A percentile compares a stretch with the other conserved stretches of the same genome.
phyloP scores from a whole-genome alignment of 2,329 filamentous ascomycete species.

The Fusarium tanahbumbuense region DNA sequence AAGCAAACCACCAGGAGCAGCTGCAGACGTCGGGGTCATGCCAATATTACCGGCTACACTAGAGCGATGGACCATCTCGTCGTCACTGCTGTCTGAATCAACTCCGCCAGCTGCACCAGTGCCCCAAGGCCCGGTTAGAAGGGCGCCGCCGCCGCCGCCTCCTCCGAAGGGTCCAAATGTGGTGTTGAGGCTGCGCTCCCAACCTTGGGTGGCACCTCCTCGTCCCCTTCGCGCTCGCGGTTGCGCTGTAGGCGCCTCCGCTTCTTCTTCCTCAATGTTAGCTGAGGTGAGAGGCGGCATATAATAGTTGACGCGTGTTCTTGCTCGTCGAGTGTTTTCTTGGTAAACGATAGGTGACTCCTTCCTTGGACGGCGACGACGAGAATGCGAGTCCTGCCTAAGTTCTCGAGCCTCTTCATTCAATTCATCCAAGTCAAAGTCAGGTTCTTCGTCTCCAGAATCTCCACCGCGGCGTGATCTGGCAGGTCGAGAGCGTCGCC shows the following conservation, averaged over 20 bases:
- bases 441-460: constrained; percentile 68
- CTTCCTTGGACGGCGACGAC: constrained; percentile 64
- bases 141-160: constrained; percentile 76
- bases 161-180: constrained; percentile 95
- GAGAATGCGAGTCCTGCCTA: constrained; percentile 63
- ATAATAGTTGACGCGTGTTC: constrained; percentile 81
- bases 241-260: constrained; percentile 74
- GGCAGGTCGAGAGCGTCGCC: constrained; percentile 59
- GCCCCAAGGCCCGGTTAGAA: constrained; percentile 80
- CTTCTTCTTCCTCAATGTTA: constrained; percentile 79
- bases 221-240: constrained; percentile 75
- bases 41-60: constrained; percentile 68
- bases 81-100: constrained; percentile 97
- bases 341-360: constrained; percentile 69
- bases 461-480: constrained; percentile 62
- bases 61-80: constrained; percentile 79
- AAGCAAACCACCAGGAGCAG: constrained; percentile 60
- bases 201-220: constrained; percentile 67
- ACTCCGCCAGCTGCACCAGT: constrained; percentile 79
- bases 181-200: constrained; percentile 87
- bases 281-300: constrained; percentile 75
- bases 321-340: constrained; percentile 63
- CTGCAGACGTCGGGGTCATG: constrained; percentile 67
- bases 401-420: constrained; percentile 74
- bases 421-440: constrained; percentile 72